Base-by-base conservation (phyloP, 1,284 basidiomycete species). In the Ceratobasidium sp. region DNA sequence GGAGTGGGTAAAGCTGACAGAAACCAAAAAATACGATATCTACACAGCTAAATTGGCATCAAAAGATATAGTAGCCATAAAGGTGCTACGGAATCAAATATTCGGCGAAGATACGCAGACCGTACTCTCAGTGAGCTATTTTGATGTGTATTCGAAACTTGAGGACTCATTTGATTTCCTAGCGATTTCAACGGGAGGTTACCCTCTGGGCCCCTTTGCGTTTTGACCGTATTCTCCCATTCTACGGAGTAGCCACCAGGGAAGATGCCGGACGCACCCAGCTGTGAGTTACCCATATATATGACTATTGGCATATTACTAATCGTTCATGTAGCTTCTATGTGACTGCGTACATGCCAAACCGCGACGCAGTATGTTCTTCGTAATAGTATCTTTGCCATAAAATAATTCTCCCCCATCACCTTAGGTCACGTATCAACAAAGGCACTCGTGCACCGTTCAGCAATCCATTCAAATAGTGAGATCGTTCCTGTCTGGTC, bases 11-110 rank as follows among this genome's bases (percentile, higher is more conserved):
- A 15, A 47, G 11, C 27, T 41, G 44, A 15, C 9, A 6, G 11
- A n/a, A 5, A 62, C 59, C 22, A 8, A 47, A 51, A 50, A 36
- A 65, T 22, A 65, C n/a, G 63, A 51, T n/a, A 31, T 65, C 33
- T 65, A n/a, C 33, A 15, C 9, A 11, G 50, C 63, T 3, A 33
- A 41, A 11, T 65, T 51, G 15, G 63, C 51, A 9, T 51, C 63
- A 1, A 31, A 31, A 9, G 63, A 65, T 24, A 65, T n/a, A 1
- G 63, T 65, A 9, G 33, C 51, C 27, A 24, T 65, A 47, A 65
- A 65, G 31, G 31, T 22, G 6, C 36, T 51, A 22, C 63, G 47
- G 8, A 31, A 51, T n/a, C 50, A 22, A 14, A 4, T 65, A 1
- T 7, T 11, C 14, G 63, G 63, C 19, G 51, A 53, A 17, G 47